Percentiles rank a stretch among this genome's conserved stretches.
Evolutionary conservation across 768 basidiomycete genomes (phyloP).

Genomic region (Kwoniella bestiolae): DNA sequence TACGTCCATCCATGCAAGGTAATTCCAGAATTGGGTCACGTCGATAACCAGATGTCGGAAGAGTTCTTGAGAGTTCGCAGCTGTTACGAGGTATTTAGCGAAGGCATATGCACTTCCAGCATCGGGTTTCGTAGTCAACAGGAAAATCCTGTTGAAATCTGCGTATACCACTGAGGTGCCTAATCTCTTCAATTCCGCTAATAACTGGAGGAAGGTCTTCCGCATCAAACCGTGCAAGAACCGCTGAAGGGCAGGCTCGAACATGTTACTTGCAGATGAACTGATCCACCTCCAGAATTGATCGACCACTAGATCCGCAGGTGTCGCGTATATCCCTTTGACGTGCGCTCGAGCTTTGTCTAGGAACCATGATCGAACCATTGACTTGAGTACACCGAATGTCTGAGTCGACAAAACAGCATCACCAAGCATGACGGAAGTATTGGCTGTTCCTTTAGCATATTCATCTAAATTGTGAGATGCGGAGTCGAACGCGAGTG

Average conservation of each 20-base stretch:
- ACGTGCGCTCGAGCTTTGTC: slow-evolving; percentile 72
- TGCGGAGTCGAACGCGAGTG: slow-evolving; percentile 90
- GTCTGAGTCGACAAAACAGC: slow-evolving; percentile 83
- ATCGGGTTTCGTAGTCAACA: slow-evolving; percentile 88
- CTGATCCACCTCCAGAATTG: slow-evolving; percentile 99
- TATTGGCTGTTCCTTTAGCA: slow-evolving; percentile 67
- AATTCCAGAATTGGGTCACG: slow-evolving; percentile 89
- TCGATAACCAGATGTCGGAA: slow-evolving; percentile 90
- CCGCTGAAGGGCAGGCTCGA: slow-evolving; percentile 87
- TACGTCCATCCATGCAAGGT: slow-evolving; percentile 91
- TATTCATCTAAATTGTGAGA: slow-evolving; percentile 91
- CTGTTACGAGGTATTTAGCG: slow-evolving; percentile 90
- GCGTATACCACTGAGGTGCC: slow-evolving; percentile 93
- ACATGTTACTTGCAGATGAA: slow-evolving; percentile 80
- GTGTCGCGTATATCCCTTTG: slow-evolving; percentile 65
- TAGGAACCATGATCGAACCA: slow-evolving; percentile 89
- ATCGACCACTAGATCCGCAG: slow-evolving; percentile 67
- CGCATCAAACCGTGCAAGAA: slow-evolving; percentile 96
- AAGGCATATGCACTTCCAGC: slow-evolving; percentile 94
- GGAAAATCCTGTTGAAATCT: slow-evolving; percentile 84
- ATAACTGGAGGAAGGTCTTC: slow-evolving; percentile 93
- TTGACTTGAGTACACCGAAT: slow-evolving; percentile 78
- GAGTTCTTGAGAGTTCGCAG: slow-evolving; percentile 90
- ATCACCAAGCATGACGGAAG: slow-evolving; percentile 83
- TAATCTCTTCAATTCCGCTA: slow-evolving; percentile 93